Base-by-base conservation (phyloP, 345 rosid genomes). In the Salix caprea region DNA sequence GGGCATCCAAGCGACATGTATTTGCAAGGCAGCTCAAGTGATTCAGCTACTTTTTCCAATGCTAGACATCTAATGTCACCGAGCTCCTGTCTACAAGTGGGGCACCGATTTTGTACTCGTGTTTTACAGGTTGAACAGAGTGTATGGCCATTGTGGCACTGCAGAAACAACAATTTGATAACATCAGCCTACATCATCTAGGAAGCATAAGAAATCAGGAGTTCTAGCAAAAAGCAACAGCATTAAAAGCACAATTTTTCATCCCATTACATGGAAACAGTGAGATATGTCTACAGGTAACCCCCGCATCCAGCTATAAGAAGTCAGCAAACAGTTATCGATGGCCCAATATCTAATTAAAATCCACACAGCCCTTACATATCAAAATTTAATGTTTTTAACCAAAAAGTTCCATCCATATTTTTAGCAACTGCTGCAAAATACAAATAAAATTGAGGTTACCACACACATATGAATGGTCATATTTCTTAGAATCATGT, bases 121-220 rank as follows among this genome's bases (percentile, higher is more conserved):
- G 82, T 86, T 89, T 94, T 94, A 86, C 99, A 93, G 65, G 93
- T 90, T 69, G 97, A 94, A 81, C 99, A 94, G 14, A 94, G 92
- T 16, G 99, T 94, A 80, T 93, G 99, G 36, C 99, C 99, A 76
- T 94, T 94, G 84, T 90, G 99, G 84, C 99, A 94, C 99, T 94
- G 97, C 85, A 74, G 52, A 52, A 36, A 70, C 30, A 66, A 69
- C 11, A 60, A 58, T 24, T 15, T 15, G 6, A 37, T 28, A 21
- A 71, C 12, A 74, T 74, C 39, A 74, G 39, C 67, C 65, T 28
- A 68, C 32, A 64, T 50, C 58, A 48, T 64, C 58, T 16, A 13
- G 16, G 14, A 46, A 72, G 36, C 21, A 28, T 4, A n/a, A 50
- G 37, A 67, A 67, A 65, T 40, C 15, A 40, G 28, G 16, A 34